phyloP scores from a whole-genome alignment of 2,329 filamentous ascomycete genomes.

The Talaromyces sp. region DNA sequence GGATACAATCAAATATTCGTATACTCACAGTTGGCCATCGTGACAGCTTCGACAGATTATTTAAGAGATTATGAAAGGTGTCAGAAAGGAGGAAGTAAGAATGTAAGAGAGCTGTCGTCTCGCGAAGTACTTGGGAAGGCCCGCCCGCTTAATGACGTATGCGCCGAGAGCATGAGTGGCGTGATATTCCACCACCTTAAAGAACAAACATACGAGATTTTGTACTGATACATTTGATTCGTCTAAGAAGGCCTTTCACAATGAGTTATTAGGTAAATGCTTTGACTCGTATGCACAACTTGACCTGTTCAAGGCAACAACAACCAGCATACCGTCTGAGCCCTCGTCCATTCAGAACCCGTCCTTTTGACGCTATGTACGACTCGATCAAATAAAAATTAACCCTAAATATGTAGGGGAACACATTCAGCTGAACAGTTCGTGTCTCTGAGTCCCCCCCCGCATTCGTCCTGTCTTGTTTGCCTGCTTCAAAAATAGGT shows the following conservation, averaged over 20 bases:
- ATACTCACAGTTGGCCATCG: constrained; percentile 15
- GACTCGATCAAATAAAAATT: too few species aligned
- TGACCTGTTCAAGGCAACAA: too few species aligned
- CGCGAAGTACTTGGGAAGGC: neutral
- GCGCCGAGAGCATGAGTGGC: neutral
- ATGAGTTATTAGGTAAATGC: neutral
- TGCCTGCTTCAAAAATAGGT: too few species aligned
- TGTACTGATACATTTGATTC: too few species aligned
- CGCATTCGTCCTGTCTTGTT: too few species aligned
- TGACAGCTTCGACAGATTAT: neutral
- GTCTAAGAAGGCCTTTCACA: too few species aligned
- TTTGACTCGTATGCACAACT: neutral
- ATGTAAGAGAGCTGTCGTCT: neutral
- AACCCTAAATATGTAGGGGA: too few species aligned
- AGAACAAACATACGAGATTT: too few species aligned
- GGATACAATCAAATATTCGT: neutral
- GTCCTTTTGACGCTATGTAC: too few species aligned
- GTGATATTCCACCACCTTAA: neutral
- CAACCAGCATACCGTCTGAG: neutral
- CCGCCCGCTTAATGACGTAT: neutral
- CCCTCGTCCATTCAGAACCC: too few species aligned
- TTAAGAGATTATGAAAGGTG: neutral
- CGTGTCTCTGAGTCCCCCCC: too few species aligned
- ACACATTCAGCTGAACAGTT: too few species aligned
- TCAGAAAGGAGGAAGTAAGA: neutral